A percentile compares a stretch with the other conserved stretches of the same genome.
Conservation (phyloP, 495 filamentous ascomycete genomes). For the Talaromyces stipitatus region DNA sequence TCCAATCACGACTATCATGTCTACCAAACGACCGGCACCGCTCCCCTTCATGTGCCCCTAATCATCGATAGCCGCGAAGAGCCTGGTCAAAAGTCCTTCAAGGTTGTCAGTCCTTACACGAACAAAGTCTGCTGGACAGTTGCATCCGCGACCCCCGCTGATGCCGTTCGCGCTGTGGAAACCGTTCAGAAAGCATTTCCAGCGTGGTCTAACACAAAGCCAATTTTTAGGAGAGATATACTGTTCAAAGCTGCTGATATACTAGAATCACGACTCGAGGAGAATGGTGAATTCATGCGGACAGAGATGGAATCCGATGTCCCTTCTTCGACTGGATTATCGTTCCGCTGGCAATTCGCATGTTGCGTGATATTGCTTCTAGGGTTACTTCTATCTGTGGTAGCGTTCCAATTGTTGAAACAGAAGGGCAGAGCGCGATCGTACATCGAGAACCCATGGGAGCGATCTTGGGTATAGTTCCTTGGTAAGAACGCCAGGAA, state of each 20-base stretch:
- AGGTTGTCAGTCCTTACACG: slow-evolving; percentile 57
- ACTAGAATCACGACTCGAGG: slow-evolving; percentile 52
- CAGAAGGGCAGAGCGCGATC: slow-evolving; percentile 54
- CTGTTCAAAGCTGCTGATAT: slow-evolving; percentile 64
- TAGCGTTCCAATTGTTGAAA: slow-evolving; percentile 45
- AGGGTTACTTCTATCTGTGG: slow-evolving; percentile 55
- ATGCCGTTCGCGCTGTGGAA: slow-evolving; percentile 52
- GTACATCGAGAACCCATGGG: slow-evolving; percentile 75
- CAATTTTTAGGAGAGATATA: slow-evolving; percentile 59
- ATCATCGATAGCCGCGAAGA: slow-evolving; percentile 1
- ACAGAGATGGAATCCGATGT: slow-evolving; percentile 64
- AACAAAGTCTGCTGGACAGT: slow-evolving; percentile 49
- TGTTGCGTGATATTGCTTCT: slow-evolving; percentile 66
- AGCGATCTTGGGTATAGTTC: slow-evolving; percentile 73
- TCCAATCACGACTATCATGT: not conserved
- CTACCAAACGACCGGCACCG: not conserved
- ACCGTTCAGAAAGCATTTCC: slow-evolving; percentile 58
- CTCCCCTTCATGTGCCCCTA: not conserved
- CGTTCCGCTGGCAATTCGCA: slow-evolving; percentile 44
- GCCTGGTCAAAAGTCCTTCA: slow-evolving; percentile 32
- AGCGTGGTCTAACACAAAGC: slow-evolving; percentile 59
- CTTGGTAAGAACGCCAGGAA: slow-evolving; percentile 49
- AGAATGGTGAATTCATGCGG: slow-evolving; percentile 54
- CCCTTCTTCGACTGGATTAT: slow-evolving; percentile 43
- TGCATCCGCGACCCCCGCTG: slow-evolving; percentile 52